A percentile compares a stretch with the other conserved stretches of the same genome.
phyloP scores from a whole-genome alignment of 176 grass and related monocot genomes.

The Thalia dealbata region DNA sequence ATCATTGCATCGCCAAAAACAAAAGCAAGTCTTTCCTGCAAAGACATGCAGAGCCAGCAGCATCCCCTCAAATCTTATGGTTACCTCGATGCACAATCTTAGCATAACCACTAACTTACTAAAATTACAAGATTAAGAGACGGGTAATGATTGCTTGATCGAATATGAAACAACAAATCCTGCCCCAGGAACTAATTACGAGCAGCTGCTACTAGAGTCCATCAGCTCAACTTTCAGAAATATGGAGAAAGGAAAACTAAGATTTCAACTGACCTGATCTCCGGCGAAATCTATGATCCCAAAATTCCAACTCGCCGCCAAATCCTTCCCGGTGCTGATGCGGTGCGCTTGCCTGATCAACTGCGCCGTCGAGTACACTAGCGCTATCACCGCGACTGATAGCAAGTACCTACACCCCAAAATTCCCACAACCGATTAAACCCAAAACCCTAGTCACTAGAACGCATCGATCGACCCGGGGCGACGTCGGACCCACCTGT shows the following conservation, averaged over 20 bases:
- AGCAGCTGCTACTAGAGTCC: not conserved
- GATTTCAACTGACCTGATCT: constrained; percentile 44
- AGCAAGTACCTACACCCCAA: constrained; percentile 45
- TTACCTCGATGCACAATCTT: too few species aligned
- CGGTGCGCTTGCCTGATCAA: constrained; percentile 29
- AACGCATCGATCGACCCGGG: not conserved
- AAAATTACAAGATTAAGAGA: too few species aligned
- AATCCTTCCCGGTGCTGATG: constrained; percentile 28
- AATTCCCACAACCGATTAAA: not conserved
- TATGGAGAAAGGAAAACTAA: not conserved
- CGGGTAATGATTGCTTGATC: too few species aligned
- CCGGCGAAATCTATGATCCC: constrained; percentile 50
- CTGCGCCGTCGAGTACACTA: constrained; percentile 51
- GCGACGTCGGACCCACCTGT: constrained; percentile 17
- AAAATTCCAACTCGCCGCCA: constrained; percentile 25
- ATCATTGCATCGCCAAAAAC: not conserved
- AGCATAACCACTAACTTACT: too few species aligned
- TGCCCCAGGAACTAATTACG: too few species aligned
- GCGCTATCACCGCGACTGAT: constrained; percentile 42
- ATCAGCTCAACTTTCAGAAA: not conserved
- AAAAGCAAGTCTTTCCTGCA: not conserved
- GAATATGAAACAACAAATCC: too few species aligned
- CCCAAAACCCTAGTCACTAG: not conserved
- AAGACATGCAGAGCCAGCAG: not conserved
- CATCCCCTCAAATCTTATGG: not conserved